Evolutionary conservation across 73 alveolate genomes (phyloP).

Genomic region (Paramecium caudatum): DNA sequence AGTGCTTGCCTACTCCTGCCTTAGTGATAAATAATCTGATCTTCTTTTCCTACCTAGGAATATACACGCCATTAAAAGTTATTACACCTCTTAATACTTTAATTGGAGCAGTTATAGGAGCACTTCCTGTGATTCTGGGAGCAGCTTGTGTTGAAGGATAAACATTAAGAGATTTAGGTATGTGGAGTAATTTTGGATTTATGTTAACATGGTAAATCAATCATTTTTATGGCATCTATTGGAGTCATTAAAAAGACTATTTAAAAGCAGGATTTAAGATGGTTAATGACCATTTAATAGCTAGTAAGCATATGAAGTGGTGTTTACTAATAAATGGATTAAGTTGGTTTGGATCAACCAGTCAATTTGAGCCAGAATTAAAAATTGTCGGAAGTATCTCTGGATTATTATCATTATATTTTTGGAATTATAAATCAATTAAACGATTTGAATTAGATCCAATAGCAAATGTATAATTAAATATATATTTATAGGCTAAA

Average conservation of each 20-base stretch:
- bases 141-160: conserved; percentile 84
- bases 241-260: conserved; percentile 85
- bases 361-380: conserved; percentile 30
- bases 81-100: conserved; percentile 80
- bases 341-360: conserved; percentile 31
- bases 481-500: not conserved
- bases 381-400: conserved; percentile 23
- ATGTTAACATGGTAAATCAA: conserved; percentile 91
- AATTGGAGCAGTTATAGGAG: conserved; percentile 93
- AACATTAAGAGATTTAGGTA: conserved; percentile 64
- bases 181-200: conserved; percentile 77
- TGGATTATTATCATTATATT: conserved; percentile 24
- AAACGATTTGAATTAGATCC: conserved; percentile 24
- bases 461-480: not conserved
- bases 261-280: conserved; percentile 89
- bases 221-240: conserved; percentile 91
- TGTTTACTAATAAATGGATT: not conserved
- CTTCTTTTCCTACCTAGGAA: conserved; percentile 82
- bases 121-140: conserved; percentile 90
- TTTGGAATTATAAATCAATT: conserved; percentile 31
- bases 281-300: conserved; percentile 69
- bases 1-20: conserved; percentile 79
- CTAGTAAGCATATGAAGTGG: not conserved
- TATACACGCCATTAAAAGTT: conserved; percentile 87
- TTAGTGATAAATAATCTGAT: conserved; percentile 79